Evolutionary conservation across 331 rosid genomes (phyloP).

Genomic region (Arachis monticola): DNA sequence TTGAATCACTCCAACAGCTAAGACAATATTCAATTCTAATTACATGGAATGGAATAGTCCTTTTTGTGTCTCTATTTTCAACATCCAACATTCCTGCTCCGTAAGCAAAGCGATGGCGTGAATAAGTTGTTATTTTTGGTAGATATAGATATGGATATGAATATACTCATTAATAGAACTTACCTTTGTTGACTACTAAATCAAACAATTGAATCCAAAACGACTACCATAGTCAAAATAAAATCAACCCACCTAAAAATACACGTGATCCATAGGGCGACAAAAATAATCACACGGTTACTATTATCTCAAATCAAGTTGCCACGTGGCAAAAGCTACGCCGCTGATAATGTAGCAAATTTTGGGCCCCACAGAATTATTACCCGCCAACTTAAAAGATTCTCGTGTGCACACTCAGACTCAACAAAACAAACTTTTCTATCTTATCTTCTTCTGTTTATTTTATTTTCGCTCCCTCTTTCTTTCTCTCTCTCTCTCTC

Average conservation of each 20-base stretch:
- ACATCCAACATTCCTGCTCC: background rate
- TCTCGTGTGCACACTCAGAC: constrained; percentile 33
- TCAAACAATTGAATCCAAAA: background rate
- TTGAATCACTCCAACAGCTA: too few relatives aligned
- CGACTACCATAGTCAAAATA: background rate
- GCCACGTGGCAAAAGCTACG: constrained; percentile 47
- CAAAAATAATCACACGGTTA: too few relatives aligned
- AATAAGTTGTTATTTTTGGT: constrained; percentile 21
- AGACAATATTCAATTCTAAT: too few relatives aligned
- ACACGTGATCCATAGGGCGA: background rate
- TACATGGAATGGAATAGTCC: too few relatives aligned
- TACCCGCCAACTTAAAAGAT: constrained; percentile 49
- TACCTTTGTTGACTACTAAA: background rate
- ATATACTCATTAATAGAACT: background rate
- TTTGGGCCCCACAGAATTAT: constrained; percentile 49
- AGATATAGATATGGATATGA: background rate
- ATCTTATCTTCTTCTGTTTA: constrained; percentile 33
- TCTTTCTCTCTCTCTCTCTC: background rate
- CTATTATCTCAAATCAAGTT: constrained; percentile 3
- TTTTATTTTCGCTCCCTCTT: background rate
- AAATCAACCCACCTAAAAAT: constrained; percentile 22
- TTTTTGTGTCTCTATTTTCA: background rate
- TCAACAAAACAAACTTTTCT: constrained; percentile 8
- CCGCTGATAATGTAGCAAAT: constrained; percentile 24
- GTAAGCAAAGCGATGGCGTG: background rate